Conservation (phyloP, 2,329 filamentous ascomycete species). For the Drechslera avenae region DNA sequence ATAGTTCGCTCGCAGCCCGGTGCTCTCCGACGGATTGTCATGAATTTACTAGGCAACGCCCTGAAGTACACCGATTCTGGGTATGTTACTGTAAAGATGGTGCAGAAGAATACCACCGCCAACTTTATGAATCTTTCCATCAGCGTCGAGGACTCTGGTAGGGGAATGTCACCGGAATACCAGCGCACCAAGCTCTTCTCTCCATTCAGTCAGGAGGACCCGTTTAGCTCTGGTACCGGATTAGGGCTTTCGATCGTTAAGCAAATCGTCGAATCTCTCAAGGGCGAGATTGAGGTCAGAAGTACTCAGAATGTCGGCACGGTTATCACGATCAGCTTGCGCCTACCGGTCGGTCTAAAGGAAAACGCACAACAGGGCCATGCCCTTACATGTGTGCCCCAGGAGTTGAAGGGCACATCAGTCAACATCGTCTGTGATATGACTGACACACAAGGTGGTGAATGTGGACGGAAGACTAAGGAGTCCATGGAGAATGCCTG, state of each 20-base stretch:
- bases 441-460: conserved; percentile 24
- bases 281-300: conserved; percentile 40
- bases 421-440: conserved; percentile 31
- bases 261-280: conserved; percentile 42
- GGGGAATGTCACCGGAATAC: conserved; percentile 45
- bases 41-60: conserved; percentile 46
- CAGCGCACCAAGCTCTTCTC: conserved; percentile 39
- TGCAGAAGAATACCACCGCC: conserved; percentile 18
- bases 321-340: conserved; percentile 29
- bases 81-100: conserved; percentile 35
- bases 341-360: conserved; percentile 23
- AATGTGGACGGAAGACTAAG: conserved; percentile 32
- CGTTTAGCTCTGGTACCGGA: conserved; percentile 41
- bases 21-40: conserved; percentile 41
- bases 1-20: conserved; percentile 38
- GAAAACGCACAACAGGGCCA: conserved; percentile 18
- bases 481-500: conserved; percentile 34
- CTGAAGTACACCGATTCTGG: conserved; percentile 44
- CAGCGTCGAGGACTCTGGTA: conserved; percentile 42
- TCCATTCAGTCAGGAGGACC: conserved; percentile 46
- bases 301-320: conserved; percentile 38
- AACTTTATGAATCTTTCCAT: conserved; percentile 41
- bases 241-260: conserved; percentile 45
- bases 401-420: conserved; percentile 23
- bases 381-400: conserved; percentile 20